phyloP scores from a whole-genome alignment of 257 asterid genomes.

The Scutellaria baicalensis region DNA sequence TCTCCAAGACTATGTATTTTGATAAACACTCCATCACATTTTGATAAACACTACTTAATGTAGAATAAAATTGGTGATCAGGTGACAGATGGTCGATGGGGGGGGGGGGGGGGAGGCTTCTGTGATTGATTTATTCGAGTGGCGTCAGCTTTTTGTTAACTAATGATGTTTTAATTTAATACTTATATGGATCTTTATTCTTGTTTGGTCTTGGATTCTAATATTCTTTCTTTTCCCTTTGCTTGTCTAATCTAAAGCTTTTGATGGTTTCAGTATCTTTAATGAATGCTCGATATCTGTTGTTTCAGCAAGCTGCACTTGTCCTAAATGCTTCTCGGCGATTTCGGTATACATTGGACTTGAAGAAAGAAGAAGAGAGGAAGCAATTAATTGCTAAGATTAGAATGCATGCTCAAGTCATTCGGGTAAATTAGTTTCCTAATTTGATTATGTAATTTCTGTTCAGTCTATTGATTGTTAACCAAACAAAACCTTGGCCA shows the following conservation, averaged over 20 bases:
- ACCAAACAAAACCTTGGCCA: conserved; percentile 24
- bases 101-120: not conserved
- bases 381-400: conserved; percentile 59
- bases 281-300: not conserved
- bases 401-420: conserved; percentile 83
- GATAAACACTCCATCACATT: not conserved
- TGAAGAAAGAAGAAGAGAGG: conserved; percentile 86
- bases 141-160: not conserved
- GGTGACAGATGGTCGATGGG: not conserved
- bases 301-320: conserved; percentile 79
- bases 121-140: not conserved
- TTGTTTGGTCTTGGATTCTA: not conserved
- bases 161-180: not conserved
- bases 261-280: not conserved
- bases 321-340: conserved; percentile 89
- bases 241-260: not conserved
- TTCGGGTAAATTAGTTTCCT: conserved; percentile 44
- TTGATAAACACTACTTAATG: not conserved
- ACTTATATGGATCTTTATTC: not conserved
- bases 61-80: not conserved
- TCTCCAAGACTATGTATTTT: not conserved
- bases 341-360: conserved; percentile 82
- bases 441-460: not conserved
- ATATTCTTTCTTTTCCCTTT: not conserved
- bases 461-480: conserved; percentile 6